Conservation (phyloP, 2,329 filamentous ascomycete genomes). For the Botrytis aclada region DNA sequence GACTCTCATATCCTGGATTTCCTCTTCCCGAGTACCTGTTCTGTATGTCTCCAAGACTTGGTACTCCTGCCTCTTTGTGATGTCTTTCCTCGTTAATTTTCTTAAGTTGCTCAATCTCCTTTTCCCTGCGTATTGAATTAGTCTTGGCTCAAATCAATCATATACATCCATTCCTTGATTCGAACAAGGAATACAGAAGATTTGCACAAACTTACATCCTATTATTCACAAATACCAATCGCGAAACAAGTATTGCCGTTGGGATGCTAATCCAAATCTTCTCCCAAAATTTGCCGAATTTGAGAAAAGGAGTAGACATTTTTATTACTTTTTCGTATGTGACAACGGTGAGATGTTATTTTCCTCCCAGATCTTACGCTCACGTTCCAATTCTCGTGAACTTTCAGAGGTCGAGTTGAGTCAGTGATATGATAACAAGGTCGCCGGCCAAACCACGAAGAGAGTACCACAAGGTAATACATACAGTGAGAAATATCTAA, state of each 20-base stretch:
- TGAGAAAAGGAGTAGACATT: too few species aligned
- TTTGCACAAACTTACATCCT: too few species aligned
- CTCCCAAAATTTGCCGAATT: too few species aligned
- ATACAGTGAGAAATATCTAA: not conserved
- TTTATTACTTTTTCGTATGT: too few species aligned
- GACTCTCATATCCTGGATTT: too few species aligned
- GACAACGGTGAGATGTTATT: not conserved
- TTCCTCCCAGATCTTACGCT: not conserved
- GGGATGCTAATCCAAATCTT: too few species aligned
- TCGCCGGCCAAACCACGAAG: accelerated
- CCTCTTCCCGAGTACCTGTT: not conserved
- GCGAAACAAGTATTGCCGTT: too few species aligned
- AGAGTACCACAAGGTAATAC: not conserved
- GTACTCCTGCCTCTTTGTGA: not conserved
- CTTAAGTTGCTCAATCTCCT: not conserved
- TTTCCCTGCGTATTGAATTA: not conserved
- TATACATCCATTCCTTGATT: not conserved
- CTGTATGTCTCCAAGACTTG: not conserved
- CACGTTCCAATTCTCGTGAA: not conserved
- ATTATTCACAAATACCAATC: too few species aligned
- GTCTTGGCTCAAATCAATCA: not conserved
- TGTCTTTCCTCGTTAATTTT: not conserved
- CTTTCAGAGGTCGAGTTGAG: not conserved
- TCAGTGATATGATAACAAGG: not conserved
- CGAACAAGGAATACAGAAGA: too few species aligned